These are phyloP conservation scores for Leishmania tarentolae DNA, from an alignment of 208 protist genomes.

Conservation along the genomic window DNA sequence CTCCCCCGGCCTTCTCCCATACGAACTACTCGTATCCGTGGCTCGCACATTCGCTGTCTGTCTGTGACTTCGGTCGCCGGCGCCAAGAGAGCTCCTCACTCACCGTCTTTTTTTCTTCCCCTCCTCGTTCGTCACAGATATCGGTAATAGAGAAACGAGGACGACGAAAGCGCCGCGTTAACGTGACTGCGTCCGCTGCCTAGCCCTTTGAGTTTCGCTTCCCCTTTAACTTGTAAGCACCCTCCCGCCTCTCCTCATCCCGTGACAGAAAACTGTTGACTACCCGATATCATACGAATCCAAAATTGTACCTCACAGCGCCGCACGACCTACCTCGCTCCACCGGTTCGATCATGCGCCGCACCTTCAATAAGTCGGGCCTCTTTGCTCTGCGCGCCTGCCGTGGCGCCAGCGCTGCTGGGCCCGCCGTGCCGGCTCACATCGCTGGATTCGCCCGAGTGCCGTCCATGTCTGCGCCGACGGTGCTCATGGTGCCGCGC, in stretches of 20 bases:
- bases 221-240: background rate
- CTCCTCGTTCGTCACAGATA: background rate
- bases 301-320: too few relatives aligned
- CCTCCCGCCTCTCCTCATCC: background rate
- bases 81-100: background rate
- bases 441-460: background rate
- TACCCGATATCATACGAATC: background rate
- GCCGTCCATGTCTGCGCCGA: background rate
- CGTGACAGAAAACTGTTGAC: background rate
- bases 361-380: slow-evolving; percentile 23
- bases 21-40: slow-evolving; percentile 1
- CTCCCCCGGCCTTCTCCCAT: background rate
- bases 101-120: background rate
- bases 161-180: background rate
- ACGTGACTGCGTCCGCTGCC: background rate
- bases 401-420: slow-evolving; percentile 11
- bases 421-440: background rate
- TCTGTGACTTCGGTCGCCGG: background rate
- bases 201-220: background rate
- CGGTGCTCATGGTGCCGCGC: slow-evolving; percentile 29
- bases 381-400: slow-evolving; percentile 29
- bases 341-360: slow-evolving; percentile 22
- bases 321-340: background rate
- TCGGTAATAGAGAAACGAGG: background rate
- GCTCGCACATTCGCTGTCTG: background rate